phyloP scores from a whole-genome alignment of 805 yeast genomes.

The Schizosaccharomyces octosporus region DNA sequence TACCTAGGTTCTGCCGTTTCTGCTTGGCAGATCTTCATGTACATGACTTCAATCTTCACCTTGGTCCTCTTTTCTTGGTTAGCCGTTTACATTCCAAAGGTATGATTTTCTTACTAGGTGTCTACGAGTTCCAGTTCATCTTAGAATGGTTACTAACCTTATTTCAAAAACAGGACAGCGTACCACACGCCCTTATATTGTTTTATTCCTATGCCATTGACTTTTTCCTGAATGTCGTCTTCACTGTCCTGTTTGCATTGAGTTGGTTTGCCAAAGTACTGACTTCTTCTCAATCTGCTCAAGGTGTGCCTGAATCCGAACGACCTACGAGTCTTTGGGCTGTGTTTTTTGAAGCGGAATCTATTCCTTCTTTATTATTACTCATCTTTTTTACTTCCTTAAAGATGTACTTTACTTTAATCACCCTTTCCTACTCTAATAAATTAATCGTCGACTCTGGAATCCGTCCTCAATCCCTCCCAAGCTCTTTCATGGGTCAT shows the following conservation, averaged over 20 bases:
- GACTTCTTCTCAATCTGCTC: background rate
- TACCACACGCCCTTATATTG: constrained; percentile 37
- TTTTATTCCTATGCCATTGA: constrained; percentile 41
- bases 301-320: background rate
- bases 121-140: background rate
- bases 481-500: background rate
- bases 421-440: background rate
- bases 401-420: constrained; percentile 9
- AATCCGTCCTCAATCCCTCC: background rate
- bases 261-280: constrained; percentile 33
- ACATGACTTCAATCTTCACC: background rate
- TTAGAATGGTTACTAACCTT: background rate
- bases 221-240: constrained; percentile 38
- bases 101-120: background rate
- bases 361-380: constrained; percentile 9
- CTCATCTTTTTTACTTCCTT: constrained; percentile 6
- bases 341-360: constrained; percentile 6
- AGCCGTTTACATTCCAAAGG: background rate
- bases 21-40: constrained; percentile 1
- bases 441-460: background rate
- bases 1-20: background rate
- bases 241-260: constrained; percentile 47
- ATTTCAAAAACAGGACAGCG: constrained; percentile 20
- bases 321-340: background rate
- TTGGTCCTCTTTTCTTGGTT: background rate